These are phyloP conservation scores for Chrysosporium queenslandicum DNA, from an alignment of 2,329 filamentous ascomycete species.

Conservation along the genomic window DNA sequence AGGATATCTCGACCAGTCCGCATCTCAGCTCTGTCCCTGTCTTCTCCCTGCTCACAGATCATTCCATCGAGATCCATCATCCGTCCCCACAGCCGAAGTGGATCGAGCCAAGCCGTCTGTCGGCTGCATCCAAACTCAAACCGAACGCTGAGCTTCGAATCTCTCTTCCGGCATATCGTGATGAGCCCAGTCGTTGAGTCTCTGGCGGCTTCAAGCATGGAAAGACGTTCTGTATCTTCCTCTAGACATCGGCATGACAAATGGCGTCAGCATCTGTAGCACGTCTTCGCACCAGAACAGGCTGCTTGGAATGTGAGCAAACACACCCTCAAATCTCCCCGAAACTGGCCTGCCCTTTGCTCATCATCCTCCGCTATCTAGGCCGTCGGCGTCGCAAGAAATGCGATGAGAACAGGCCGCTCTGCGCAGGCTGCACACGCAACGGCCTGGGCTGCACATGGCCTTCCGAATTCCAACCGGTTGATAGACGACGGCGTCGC, in stretches of 20 bases:
- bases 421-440: constrained; percentile 10
- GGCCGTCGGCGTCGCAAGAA: constrained; percentile 12
- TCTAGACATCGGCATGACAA: background rate
- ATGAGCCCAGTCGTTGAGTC: background rate
- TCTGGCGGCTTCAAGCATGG: background rate
- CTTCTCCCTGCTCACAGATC: too few species aligned
- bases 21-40: too few species aligned
- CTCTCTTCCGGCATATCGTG: too few species aligned
- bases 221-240: background rate
- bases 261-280: background rate
- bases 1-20: too few species aligned
- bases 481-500: background rate
- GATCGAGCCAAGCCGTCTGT: background rate
- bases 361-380: background rate
- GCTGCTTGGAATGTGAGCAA: background rate
- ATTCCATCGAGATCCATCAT: too few species aligned
- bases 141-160: too few species aligned
- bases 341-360: too few species aligned
- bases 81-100: background rate
- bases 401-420: constrained; percentile 12
- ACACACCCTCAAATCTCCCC: background rate
- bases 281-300: background rate
- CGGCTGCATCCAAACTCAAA: background rate
- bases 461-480: background rate
- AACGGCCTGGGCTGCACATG: constrained; percentile 1